Conservation (phyloP, 768 basidiomycete genomes). For the Suillus decipiens region DNA sequence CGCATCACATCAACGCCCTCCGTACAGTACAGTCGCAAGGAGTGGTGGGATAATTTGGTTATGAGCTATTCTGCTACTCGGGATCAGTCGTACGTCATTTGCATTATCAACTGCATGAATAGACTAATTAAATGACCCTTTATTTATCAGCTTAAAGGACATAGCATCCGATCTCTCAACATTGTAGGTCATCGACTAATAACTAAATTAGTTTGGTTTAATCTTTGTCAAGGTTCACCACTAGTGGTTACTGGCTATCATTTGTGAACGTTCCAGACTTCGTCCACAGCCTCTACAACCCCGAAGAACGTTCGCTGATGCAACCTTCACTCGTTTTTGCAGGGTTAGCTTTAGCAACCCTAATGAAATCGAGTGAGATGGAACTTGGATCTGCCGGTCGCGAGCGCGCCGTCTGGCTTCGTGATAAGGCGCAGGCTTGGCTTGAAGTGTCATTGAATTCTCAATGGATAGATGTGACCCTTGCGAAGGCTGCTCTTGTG, state of each 20-base stretch:
- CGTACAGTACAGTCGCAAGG: constrained; percentile 35
- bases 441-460: constrained; percentile 52
- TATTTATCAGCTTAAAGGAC: constrained; percentile 42
- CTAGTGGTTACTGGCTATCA: constrained; percentile 65
- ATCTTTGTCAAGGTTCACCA: constrained; percentile 51
- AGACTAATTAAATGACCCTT: constrained; percentile 9
- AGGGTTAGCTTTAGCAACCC: constrained; percentile 65
- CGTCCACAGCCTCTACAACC: constrained; percentile 50
- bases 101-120: not conserved
- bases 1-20: constrained; percentile 31
- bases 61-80: constrained; percentile 41
- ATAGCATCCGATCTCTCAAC: constrained; percentile 52
- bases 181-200: constrained; percentile 42
- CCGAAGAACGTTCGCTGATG: constrained; percentile 53
- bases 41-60: constrained; percentile 54
- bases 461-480: constrained; percentile 57
- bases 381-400: constrained; percentile 58
- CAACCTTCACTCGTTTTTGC: constrained; percentile 75
- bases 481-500: constrained; percentile 76
- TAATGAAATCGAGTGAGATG: constrained; percentile 72
- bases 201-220: constrained; percentile 2
- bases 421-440: constrained; percentile 55
- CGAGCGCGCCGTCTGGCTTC: constrained; percentile 55
- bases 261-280: constrained; percentile 65
- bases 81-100: constrained; percentile 43